Evolutionary conservation across 345 rosid genomes (phyloP).

Genomic region (Eucalyptus albens): DNA sequence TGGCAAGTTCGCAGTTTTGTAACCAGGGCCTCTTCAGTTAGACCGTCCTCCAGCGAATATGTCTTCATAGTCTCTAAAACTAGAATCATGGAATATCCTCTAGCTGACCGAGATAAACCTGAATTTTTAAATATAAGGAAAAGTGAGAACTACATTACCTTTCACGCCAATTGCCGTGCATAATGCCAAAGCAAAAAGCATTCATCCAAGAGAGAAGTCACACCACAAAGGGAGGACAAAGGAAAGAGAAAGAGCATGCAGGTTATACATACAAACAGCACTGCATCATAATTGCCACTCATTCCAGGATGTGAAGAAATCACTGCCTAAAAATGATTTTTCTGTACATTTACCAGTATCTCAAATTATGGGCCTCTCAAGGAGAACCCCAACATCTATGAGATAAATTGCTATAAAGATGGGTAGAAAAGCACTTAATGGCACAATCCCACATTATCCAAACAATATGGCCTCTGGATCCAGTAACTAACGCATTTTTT

Average conservation of each 20-base stretch:
- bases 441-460: not conserved
- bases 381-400: not conserved
- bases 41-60: constrained; percentile 76
- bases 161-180: too few relatives aligned
- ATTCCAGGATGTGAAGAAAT: not conserved
- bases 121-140: not conserved
- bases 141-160: too few relatives aligned
- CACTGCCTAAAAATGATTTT: not conserved
- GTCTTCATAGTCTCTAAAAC: constrained; percentile 93
- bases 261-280: not conserved
- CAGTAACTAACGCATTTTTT: not conserved
- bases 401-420: not conserved
- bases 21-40: constrained; percentile 93
- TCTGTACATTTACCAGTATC: not conserved
- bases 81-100: constrained; percentile 71
- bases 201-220: too few relatives aligned
- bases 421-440: not conserved
- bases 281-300: not conserved
- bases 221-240: not conserved
- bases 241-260: not conserved
- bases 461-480: not conserved
- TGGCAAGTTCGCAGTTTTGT: constrained; percentile 79
- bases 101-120: constrained; percentile 91
- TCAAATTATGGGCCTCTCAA: not conserved
- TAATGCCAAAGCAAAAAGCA: too few relatives aligned